Conservation (phyloP, 2,329 filamentous ascomycete species). For the Aspergillus latus region DNA sequence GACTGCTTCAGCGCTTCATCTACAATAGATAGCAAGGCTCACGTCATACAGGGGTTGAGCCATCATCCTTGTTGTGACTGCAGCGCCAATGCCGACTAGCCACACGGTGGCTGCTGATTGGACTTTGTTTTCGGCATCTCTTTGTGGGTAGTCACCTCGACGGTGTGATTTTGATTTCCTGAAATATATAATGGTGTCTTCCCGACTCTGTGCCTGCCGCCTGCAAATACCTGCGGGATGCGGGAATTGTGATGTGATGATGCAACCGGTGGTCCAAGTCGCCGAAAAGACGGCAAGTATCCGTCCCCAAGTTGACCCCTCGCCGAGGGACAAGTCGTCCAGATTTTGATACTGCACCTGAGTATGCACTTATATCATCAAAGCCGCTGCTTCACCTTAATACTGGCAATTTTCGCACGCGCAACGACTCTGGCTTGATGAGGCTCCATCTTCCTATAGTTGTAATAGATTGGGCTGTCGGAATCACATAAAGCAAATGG, state of each 20-base stretch:
- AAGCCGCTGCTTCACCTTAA: too few relatives aligned
- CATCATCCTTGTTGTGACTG: conserved; percentile 18
- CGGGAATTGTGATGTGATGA: neutral
- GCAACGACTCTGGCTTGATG: too few relatives aligned
- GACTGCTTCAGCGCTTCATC: conserved; percentile 2
- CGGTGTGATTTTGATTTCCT: neutral
- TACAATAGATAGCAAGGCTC: neutral
- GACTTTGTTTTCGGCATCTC: neutral
- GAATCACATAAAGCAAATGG: too few relatives aligned
- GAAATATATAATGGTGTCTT: neutral
- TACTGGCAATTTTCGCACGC: too few relatives aligned
- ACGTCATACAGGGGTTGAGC: conserved; percentile 5
- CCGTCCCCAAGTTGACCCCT: neutral
- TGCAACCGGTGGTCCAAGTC: neutral
- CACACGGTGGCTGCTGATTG: neutral
- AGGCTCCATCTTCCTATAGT: too few relatives aligned
- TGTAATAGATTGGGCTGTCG: too few relatives aligned
- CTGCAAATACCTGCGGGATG: neutral
- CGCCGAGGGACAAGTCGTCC: neutral
- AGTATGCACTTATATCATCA: too few relatives aligned
- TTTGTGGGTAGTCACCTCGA: neutral
- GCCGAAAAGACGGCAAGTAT: neutral
- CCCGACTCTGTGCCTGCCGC: neutral
- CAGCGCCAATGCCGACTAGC: conserved; percentile 14
- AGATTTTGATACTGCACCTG: too few relatives aligned